phyloP scores from a whole-genome alignment of 2,329 filamentous ascomycete genomes.

The Curvularia spicifera region DNA sequence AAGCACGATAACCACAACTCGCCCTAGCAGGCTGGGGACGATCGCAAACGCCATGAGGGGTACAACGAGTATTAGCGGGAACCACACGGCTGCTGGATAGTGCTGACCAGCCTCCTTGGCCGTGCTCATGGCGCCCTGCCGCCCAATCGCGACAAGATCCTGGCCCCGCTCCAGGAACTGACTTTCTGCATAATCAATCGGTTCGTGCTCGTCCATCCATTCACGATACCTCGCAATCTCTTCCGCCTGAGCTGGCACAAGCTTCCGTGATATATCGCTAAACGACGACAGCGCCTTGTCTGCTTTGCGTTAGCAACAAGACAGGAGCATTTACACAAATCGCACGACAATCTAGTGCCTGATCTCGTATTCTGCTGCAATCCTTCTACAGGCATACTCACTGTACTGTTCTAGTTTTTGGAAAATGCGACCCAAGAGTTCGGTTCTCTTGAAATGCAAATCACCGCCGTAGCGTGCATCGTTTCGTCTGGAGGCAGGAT shows the following conservation, averaged over 20 bases:
- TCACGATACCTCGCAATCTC: constrained; percentile 62
- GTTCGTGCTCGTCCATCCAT: constrained; percentile 62
- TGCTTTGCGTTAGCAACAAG: constrained; percentile 25
- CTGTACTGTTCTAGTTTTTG: constrained; percentile 73
- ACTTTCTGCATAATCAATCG: constrained; percentile 65
- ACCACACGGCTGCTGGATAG: constrained; percentile 39
- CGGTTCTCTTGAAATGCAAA: constrained; percentile 65
- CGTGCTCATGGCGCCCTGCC: constrained; percentile 10
- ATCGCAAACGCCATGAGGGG: constrained; percentile 53
- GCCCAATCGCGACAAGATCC: constrained; percentile 59
- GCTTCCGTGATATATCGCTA: constrained; percentile 58
- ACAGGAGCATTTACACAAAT: too few relatives aligned
- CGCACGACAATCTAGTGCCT: constrained; percentile 2
- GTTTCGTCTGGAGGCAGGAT: constrained; percentile 65
- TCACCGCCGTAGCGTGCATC: constrained; percentile 63
- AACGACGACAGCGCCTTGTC: constrained; percentile 65
- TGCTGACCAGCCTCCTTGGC: constrained; percentile 21
- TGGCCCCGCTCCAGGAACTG: constrained; percentile 63
- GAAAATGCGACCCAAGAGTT: constrained; percentile 67
- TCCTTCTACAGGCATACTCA: constrained; percentile 41
- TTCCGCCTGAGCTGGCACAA: constrained; percentile 56
- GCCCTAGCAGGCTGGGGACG: constrained; percentile 51
- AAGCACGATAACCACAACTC: constrained; percentile 49
- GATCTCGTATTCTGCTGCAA: background rate
- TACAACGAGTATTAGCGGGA: constrained; percentile 49